Evolutionary conservation across 495 filamentous ascomycete genomes (phyloP).

Genomic region (Tuber brumale): DNA sequence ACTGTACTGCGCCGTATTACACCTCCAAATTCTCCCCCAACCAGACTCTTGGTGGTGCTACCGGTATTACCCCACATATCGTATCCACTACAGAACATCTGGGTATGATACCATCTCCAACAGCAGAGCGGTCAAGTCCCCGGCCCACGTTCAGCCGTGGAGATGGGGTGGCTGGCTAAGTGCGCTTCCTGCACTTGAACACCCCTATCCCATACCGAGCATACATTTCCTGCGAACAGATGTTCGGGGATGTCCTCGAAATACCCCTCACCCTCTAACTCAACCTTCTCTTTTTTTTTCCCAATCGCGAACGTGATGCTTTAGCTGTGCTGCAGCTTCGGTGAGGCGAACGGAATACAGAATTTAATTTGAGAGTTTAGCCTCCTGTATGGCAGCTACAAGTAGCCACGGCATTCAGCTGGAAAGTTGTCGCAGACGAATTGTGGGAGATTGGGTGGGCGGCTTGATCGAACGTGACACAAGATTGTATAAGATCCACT

Average conservation of each 20-base stretch:
- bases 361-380: neutral
- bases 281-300: neutral
- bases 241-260: neutral
- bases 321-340: neutral
- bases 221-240: neutral
- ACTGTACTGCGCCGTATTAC: neutral
- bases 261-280: neutral
- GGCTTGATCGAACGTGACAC: neutral
- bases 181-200: neutral
- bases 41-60: neutral
- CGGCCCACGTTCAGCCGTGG: neutral
- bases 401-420: neutral
- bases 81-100: neutral
- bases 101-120: neutral
- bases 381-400: neutral
- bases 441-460: neutral
- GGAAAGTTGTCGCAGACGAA: neutral
- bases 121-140: neutral
- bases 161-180: neutral
- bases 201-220: neutral
- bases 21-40: neutral
- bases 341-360: neutral
- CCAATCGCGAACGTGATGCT: neutral
- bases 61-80: neutral
- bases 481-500: neutral